Evolutionary conservation across 495 filamentous ascomycete genomes (phyloP).

Genomic region (Cercophora sp.): DNA sequence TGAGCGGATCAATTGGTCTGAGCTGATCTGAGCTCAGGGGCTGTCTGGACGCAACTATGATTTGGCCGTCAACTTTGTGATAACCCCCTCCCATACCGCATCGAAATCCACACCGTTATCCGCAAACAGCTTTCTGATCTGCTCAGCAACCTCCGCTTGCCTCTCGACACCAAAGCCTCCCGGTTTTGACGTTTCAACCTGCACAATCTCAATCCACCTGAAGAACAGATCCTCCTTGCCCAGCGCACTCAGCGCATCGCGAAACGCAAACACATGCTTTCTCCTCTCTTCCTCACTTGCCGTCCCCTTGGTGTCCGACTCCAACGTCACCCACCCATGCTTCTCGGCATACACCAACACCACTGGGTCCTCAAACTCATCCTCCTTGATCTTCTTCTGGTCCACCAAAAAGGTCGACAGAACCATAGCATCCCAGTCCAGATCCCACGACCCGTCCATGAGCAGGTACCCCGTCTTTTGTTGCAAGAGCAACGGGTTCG

Average conservation of each 20-base stretch:
- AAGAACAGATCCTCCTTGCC: constrained; percentile 84
- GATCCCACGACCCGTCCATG: constrained; percentile 73
- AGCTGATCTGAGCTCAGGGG: too few species aligned
- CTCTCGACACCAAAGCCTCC: constrained; percentile 68
- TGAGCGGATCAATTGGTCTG: too few species aligned
- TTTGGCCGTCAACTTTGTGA: too few species aligned
- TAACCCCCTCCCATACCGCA: constrained; percentile 58
- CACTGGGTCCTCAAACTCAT: constrained; percentile 55
- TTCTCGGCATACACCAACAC: constrained; percentile 62
- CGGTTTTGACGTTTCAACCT: constrained; percentile 70
- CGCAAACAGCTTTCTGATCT: constrained; percentile 63
- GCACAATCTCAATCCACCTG: constrained; percentile 79
- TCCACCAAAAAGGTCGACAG: constrained; percentile 61
- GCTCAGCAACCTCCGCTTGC: constrained; percentile 59
- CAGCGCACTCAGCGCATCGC: constrained; percentile 62
- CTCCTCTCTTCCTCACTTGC: constrained; percentile 50
- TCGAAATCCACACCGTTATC: constrained; percentile 71
- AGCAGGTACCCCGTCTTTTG: constrained; percentile 76
- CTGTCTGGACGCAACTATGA: too few species aligned
- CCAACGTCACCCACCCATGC: constrained; percentile 62
- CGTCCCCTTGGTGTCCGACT: constrained; percentile 46
- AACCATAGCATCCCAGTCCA: constrained; percentile 75
- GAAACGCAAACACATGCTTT: constrained; percentile 64
- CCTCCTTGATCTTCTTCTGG: constrained; percentile 48
- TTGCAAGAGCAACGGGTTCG: constrained; percentile 55